phyloP scores from a whole-genome alignment of 139 green algal species.

The Marvania coccoides region DNA sequence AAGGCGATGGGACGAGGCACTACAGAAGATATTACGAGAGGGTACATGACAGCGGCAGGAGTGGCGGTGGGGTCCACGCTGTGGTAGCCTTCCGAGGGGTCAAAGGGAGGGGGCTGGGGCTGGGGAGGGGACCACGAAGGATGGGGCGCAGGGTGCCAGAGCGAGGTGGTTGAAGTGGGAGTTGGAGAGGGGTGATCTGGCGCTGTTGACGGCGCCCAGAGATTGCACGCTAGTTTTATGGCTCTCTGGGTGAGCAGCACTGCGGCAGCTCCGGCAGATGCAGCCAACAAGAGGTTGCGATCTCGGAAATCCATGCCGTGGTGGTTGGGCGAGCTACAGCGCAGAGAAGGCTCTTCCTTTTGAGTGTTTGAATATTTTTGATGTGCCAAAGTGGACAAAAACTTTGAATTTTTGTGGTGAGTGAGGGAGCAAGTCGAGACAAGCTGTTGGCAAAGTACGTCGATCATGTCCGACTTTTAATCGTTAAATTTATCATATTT shows the following conservation, averaged over 20 bases:
- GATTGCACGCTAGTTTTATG: not conserved
- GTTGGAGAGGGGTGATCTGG: too few relatives aligned
- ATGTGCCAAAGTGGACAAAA: too few relatives aligned
- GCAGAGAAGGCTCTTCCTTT: too few relatives aligned
- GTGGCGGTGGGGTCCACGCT: not conserved
- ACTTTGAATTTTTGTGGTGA: too few relatives aligned
- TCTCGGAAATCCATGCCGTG: not conserved
- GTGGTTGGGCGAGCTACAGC: too few relatives aligned
- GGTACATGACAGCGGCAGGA: conserved; percentile 37
- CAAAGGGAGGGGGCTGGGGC: conserved; percentile 6
- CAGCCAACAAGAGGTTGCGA: not conserved
- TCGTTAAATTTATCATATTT: too few relatives aligned
- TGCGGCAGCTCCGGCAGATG: not conserved
- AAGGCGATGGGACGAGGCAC: conserved; percentile 82
- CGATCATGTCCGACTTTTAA: too few relatives aligned
- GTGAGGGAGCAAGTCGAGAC: too few relatives aligned
- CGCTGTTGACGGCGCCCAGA: too few relatives aligned
- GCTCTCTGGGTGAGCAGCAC: not conserved
- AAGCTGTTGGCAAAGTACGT: too few relatives aligned
- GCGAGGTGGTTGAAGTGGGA: too few relatives aligned
- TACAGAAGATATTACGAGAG: conserved; percentile 72
- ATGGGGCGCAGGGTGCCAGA: conserved; percentile 4
- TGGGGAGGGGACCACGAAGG: conserved; percentile 10
- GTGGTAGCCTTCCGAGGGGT: not conserved
- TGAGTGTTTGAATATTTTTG: too few relatives aligned